phyloP scores from a whole-genome alignment of 495 filamentous ascomycete genomes.

The Penicillium cinerascens region DNA sequence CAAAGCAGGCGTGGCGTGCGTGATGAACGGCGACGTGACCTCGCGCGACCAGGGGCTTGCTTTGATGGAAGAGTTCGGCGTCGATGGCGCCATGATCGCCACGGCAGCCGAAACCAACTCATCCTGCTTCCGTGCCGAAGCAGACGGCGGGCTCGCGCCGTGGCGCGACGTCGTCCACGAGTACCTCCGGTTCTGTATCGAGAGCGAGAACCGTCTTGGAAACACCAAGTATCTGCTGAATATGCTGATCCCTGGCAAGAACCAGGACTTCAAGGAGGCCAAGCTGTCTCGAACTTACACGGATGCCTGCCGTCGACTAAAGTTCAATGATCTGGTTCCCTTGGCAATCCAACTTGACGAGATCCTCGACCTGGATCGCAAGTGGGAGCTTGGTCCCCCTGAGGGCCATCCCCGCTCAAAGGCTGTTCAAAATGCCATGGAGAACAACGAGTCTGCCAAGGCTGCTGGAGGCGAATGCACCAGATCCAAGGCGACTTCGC shows the following conservation, averaged over 20 bases:
- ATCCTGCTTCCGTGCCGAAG: slow-evolving; percentile 68
- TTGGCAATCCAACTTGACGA: slow-evolving; percentile 60
- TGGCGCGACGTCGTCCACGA: slow-evolving; percentile 74
- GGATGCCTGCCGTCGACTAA: slow-evolving; percentile 59
- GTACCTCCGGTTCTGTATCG: slow-evolving; percentile 67
- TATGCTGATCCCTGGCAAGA: slow-evolving; percentile 81
- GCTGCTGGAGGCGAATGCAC: slow-evolving; percentile 37
- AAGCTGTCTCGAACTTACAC: slow-evolving; percentile 59
- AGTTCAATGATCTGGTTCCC: slow-evolving; percentile 55
- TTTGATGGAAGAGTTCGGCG: slow-evolving; percentile 69
- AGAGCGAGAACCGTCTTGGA: slow-evolving; percentile 76
- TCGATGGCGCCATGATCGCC: slow-evolving; percentile 96
- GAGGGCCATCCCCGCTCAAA: slow-evolving; percentile 33
- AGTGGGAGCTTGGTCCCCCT: slow-evolving; percentile 28
- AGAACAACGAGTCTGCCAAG: slow-evolving; percentile 44
- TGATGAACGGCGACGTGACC: slow-evolving; percentile 93
- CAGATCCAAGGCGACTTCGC: slow-evolving; percentile 28
- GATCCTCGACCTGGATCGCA: slow-evolving; percentile 54
- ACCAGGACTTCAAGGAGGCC: slow-evolving; percentile 52
- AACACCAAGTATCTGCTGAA: slow-evolving; percentile 91
- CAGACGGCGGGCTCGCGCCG: slow-evolving; percentile 58
- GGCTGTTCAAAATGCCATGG: slow-evolving; percentile 52
- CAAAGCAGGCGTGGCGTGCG: slow-evolving; percentile 77
- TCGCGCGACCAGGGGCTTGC: slow-evolving; percentile 61
- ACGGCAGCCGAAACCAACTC: slow-evolving; percentile 85